Conservation (phyloP, 1,284 basidiomycete species). For the Puccinia novopanici region DNA sequence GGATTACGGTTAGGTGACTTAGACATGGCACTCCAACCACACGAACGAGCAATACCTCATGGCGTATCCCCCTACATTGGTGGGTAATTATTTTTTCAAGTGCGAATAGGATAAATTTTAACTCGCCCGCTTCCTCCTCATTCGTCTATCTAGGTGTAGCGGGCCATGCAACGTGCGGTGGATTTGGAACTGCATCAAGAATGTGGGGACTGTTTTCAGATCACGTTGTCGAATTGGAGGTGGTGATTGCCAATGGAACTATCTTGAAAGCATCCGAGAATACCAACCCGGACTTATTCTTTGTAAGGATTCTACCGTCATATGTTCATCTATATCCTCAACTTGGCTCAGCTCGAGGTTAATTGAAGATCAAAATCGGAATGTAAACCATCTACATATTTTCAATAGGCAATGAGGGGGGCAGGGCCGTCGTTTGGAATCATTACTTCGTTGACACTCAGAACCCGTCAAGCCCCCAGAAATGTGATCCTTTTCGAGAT, state of each 20-base stretch:
- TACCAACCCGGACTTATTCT: conserved; percentile 53
- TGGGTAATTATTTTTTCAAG: neutral
- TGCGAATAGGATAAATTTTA: neutral
- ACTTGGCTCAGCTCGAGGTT: too few relatives aligned
- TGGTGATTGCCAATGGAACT: conserved; percentile 59
- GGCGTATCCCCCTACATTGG: conserved; percentile 59
- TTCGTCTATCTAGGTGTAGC: conserved; percentile 53
- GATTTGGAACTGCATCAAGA: conserved; percentile 55
- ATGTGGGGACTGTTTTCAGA: too few relatives aligned
- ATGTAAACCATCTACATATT: conserved; percentile 47
- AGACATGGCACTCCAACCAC: conserved; percentile 56
- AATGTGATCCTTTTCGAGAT: conserved; percentile 38
- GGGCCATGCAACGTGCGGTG: conserved; percentile 58
- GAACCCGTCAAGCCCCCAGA: conserved; percentile 18
- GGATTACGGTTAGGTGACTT: conserved; percentile 59
- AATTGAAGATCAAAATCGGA: neutral
- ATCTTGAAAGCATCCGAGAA: conserved; percentile 53
- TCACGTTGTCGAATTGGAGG: conserved; percentile 57
- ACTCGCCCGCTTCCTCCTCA: neutral
- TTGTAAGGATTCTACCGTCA: conserved; percentile 31
- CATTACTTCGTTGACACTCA: conserved; percentile 54
- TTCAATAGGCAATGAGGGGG: conserved; percentile 57
- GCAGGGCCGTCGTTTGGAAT: conserved; percentile 59
- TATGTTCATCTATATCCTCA: neutral
- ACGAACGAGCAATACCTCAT: conserved; percentile 58